A percentile compares a stretch with the other conserved stretches of the same genome.
phyloP scores from a whole-genome alignment of 306 rosid species.

The Ochetophila trinervis region DNA sequence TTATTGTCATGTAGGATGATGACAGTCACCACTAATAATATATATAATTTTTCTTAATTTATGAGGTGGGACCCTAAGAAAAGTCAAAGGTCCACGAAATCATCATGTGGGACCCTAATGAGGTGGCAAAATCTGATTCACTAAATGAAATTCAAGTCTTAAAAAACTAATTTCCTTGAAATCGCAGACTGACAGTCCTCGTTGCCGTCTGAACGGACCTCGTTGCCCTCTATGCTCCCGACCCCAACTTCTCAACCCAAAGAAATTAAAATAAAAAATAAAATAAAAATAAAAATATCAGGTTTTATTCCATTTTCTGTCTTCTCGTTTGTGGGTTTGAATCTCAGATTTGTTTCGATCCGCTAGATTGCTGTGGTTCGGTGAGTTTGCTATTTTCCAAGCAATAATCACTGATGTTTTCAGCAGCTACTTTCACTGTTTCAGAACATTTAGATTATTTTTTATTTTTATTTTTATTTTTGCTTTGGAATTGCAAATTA shows the following conservation, averaged over 20 bases:
- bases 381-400: conserved; percentile 5
- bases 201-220: not conserved
- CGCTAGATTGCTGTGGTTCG: not conserved
- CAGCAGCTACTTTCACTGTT: not conserved
- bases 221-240: not conserved
- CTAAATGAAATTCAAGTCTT: not conserved
- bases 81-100: too few species aligned
- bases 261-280: not conserved
- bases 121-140: conserved; percentile 3
- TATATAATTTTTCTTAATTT: too few species aligned
- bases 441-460: not conserved
- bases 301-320: not conserved
- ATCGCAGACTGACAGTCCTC: not conserved
- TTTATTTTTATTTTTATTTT: too few species aligned
- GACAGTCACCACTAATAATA: too few species aligned
- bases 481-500: not conserved
- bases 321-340: not conserved
- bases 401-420: not conserved
- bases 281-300: not conserved
- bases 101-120: not conserved
- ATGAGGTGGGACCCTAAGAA: too few species aligned
- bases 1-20: too few species aligned
- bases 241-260: not conserved
- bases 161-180: too few species aligned
- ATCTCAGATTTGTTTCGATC: conserved; percentile 1